Percentiles rank a stretch among this genome's conserved stretches.
phyloP scores from a whole-genome alignment of 75 land plant genomes.

The Ceratopteris richardii region DNA sequence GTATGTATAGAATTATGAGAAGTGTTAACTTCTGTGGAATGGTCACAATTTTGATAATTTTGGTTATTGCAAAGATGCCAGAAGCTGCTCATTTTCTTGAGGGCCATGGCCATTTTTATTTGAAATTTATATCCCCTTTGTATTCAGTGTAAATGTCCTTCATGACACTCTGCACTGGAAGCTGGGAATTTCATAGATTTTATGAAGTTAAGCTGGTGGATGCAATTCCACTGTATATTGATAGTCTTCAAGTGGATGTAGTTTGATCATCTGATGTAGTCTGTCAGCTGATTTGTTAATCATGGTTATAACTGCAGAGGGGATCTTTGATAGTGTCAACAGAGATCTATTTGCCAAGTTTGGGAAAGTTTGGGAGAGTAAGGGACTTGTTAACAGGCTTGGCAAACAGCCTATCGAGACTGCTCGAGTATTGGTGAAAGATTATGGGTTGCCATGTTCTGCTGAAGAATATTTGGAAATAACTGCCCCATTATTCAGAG shows the following conservation, averaged over 20 bases:
- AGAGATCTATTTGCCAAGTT: constrained; percentile 33
- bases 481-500: constrained; percentile 6
- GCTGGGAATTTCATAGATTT: background rate
- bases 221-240: background rate
- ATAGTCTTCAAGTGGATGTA: background rate
- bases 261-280: background rate
- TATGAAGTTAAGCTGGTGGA: background rate
- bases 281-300: background rate
- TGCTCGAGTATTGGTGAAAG: constrained; percentile 56
- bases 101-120: too few relatives aligned
- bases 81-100: too few relatives aligned
- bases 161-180: too few relatives aligned
- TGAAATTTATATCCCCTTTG: too few relatives aligned
- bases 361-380: constrained; percentile 43
- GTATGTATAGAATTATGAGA: too few relatives aligned
- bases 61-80: too few relatives aligned
- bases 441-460: constrained; percentile 72
- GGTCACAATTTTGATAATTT: too few relatives aligned
- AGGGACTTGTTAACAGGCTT: constrained; percentile 43
- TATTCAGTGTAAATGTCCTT: too few relatives aligned
- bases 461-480: constrained; percentile 38
- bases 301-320: constrained; percentile 34
- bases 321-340: constrained; percentile 26
- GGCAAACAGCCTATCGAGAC: constrained; percentile 82
- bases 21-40: too few relatives aligned